Conservation (phyloP, 345 rosid genomes). For the Syzygium aqueum region DNA sequence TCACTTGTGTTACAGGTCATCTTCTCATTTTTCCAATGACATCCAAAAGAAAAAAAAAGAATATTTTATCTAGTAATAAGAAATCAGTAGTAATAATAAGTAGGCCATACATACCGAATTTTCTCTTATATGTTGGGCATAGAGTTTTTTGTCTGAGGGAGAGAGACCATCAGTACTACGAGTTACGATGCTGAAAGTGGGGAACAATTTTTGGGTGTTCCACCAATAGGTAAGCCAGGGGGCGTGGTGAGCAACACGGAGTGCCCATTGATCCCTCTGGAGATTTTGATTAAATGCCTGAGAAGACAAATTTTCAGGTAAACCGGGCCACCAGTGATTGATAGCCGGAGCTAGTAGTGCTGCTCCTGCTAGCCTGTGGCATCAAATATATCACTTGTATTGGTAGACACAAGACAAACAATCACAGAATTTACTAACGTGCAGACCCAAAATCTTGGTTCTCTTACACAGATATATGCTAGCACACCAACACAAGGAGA, state of each 20-base stretch:
- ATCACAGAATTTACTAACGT: neutral
- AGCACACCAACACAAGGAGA: neutral
- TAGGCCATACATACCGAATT: neutral
- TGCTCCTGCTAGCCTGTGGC: conserved; percentile 45
- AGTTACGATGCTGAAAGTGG: neutral
- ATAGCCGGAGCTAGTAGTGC: conserved; percentile 30
- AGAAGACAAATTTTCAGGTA: conserved; percentile 27
- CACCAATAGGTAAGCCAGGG: conserved; percentile 16
- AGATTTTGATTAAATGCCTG: conserved; percentile 18
- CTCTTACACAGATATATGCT: neutral
- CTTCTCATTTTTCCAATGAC: neutral
- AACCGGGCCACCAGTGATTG: conserved; percentile 55
- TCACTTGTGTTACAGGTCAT: neutral
- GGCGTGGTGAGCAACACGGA: conserved; percentile 8
- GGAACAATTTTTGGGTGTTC: conserved; percentile 16
- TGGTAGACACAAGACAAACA: neutral
- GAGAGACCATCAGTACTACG: neutral
- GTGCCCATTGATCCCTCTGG: conserved; percentile 8
- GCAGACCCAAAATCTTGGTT: neutral
- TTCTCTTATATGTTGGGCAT: neutral
- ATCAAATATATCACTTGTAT: neutral
- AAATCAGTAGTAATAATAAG: neutral
- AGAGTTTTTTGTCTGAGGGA: neutral
- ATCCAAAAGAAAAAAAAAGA: neutral
- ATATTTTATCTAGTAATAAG: neutral